Evolutionary conservation across 331 rosid species (phyloP).

Genomic region (Quercus phellos): DNA sequence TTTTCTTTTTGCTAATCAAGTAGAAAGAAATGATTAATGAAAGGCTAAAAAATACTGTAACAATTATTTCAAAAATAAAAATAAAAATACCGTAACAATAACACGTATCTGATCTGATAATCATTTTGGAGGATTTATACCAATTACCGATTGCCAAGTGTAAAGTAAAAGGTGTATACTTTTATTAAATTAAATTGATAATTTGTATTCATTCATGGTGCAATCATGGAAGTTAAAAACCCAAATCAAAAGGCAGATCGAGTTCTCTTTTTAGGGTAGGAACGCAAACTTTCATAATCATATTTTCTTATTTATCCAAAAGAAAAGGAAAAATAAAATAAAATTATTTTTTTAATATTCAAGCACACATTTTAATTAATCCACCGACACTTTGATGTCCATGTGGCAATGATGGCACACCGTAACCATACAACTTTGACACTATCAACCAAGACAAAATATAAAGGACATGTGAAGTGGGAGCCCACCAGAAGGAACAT

Average conservation of each 20-base stretch:
- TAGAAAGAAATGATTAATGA: too few species aligned
- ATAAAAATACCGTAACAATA: neutral
- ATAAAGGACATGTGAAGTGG: too few species aligned
- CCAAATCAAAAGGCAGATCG: slow-evolving; percentile 9
- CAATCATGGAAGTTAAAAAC: slow-evolving; percentile 15
- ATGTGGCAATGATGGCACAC: slow-evolving; percentile 27
- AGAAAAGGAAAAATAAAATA: neutral
- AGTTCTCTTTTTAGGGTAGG: neutral
- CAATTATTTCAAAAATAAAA: too few species aligned
- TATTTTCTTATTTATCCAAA: neutral
- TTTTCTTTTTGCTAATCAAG: too few species aligned
- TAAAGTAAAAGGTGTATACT: neutral
- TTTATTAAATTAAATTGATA: neutral
- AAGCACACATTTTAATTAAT: neutral
- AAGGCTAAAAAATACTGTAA: neutral
- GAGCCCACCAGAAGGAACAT: too few species aligned
- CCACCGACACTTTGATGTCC: slow-evolving; percentile 39
- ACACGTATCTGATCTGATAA: neutral
- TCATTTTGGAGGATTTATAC: neutral
- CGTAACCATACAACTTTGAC: neutral
- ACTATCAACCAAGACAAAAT: neutral
- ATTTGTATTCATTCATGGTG: neutral
- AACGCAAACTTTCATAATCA: neutral
- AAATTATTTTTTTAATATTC: neutral
- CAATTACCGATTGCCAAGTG: neutral